Evolutionary conservation across 805 yeast genomes (phyloP), one percentile per base, ranked within the genome.

Genomic region (Wickerhamiella lipophila): DNA sequence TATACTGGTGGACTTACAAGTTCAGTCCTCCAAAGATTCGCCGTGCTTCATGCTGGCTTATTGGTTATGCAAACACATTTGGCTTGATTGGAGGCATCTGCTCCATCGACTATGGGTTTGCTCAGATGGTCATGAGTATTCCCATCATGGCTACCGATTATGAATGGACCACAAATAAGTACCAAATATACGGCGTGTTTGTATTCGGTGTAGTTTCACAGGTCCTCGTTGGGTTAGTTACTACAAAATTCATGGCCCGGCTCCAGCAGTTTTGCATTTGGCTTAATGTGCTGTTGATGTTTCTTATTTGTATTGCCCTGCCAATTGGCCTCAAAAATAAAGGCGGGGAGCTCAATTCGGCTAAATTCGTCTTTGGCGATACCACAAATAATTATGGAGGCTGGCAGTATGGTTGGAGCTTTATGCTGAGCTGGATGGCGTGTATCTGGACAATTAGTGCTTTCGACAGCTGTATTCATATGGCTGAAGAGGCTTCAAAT

Each of bases 381-480:
- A 67, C 70, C 45, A 66, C 71, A 27, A 77, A 78, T 57, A 62
- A 61, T 45, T 51, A 51, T 35, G 66, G 78, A 16, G 73, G 70
- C 42, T 80, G 83, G 80, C 68, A 75, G 8, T 64, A 61, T 29
- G 84, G 83, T 19, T 77, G 79, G 76, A 72, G 76, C 38, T 74
- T 69, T 60, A 55, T 68, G 50, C 62, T 70, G 49, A 62, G 78
- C 55, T 74, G 77, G 70, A 71, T 78, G 75, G 79, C 84, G 0
- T 78, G 80, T 2, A 73, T 79, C 49, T 81, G 88, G 87, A 78
- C 84, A 13, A 79, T 81, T 59, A 82, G 83, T 19, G 79, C 83
- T 0, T 80, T 79, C 60, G 86, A 81, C 61, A 74, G 82, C 7
- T 77, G 81, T 56, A 78, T 81, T 49, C 86, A 81, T 65, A 76